These are phyloP conservation scores for thale cress (Arabidopsis thaliana) DNA, from an alignment of 345 rosid species.

Conservation along the genomic window TAIR10.1 NC_003074.8:1801501-1802000, in stretches of 20 bases:
- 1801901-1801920: conserved; percentile 66
- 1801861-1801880: conserved; percentile 62
- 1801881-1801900: conserved; percentile 62
- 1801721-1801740: conserved; percentile 60
- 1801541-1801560: conserved; percentile 53
- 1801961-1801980: conserved; percentile 59
- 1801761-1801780: conserved; percentile 74
- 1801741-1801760: conserved; percentile 79
- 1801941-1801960: conserved; percentile 67
- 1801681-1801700: conserved; percentile 62
- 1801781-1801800: conserved; percentile 58
- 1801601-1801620: conserved; percentile 57
- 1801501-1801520: conserved; percentile 57
- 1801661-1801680: conserved; percentile 82
- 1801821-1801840: conserved; percentile 64
- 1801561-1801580: conserved; percentile 67
- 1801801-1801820: conserved; percentile 52
- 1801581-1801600: conserved; percentile 77
- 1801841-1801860: conserved; percentile 66
- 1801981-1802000: conserved; percentile 74
- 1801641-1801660: conserved; percentile 73
- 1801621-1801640: conserved; percentile 63
- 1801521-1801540: conserved; percentile 67
- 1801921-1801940: conserved; percentile 69
- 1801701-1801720: conserved; percentile 59